phyloP scores from a whole-genome alignment of 2,329 filamentous ascomycete genomes.

The Fonsecaea pedrosoi region DNA sequence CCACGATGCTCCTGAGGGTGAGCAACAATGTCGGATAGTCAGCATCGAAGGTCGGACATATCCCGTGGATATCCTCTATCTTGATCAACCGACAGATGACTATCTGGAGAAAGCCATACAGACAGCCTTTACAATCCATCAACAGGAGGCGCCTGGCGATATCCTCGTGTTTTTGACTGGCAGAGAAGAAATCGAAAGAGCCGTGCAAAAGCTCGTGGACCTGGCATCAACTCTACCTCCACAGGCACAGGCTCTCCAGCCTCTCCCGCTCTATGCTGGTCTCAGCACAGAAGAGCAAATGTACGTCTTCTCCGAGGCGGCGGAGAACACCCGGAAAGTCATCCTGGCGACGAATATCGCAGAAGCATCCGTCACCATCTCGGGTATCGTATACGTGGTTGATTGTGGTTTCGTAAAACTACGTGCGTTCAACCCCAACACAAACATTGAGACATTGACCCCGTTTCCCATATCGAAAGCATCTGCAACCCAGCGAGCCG shows the following conservation, averaged over 20 bases:
- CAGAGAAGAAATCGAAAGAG: conserved; percentile 86
- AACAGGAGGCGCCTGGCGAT: conserved; percentile 79
- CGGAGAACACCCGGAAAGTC: conserved; percentile 84
- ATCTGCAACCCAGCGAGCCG: conserved; percentile 88
- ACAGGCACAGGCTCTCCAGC: conserved; percentile 65
- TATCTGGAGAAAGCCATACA: conserved; percentile 84
- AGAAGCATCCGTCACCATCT: conserved; percentile 93
- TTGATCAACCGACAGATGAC: conserved; percentile 78
- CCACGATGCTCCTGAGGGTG: conserved; percentile 37
- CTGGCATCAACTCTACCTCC: conserved; percentile 68
- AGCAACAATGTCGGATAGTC: conserved; percentile 68
- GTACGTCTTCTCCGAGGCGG: conserved; percentile 86
- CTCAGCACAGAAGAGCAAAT: conserved; percentile 90
- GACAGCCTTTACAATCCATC: conserved; percentile 86
- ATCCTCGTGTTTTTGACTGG: conserved; percentile 92
- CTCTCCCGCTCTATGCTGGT: conserved; percentile 86
- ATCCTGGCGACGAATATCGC: conserved; percentile 96
- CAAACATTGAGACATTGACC: conserved; percentile 86
- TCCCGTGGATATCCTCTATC: conserved; percentile 84
- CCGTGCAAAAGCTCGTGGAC: conserved; percentile 79
- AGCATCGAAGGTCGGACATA: conserved; percentile 87
- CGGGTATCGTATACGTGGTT: conserved; percentile 87
- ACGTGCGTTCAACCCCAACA: conserved; percentile 80
- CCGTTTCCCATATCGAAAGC: conserved; percentile 85
- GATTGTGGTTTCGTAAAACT: conserved; percentile 93